Conservation (phyloP, 1,284 basidiomycete genomes). For the Leccinum angustisporum region DNA sequence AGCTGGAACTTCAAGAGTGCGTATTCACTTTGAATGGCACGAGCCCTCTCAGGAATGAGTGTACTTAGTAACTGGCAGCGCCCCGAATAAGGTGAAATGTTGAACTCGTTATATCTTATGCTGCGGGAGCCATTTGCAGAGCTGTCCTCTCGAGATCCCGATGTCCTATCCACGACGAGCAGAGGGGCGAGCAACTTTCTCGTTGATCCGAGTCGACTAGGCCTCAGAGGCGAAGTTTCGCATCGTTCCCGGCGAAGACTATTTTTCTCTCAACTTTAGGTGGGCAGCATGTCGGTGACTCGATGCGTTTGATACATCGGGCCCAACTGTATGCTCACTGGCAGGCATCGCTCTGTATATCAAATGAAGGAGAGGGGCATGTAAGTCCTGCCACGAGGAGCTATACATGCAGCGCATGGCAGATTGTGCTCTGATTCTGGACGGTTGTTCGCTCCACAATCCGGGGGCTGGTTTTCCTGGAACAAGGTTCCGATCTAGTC, state of each 20-base stretch:
- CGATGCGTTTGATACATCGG: constrained; percentile 4
- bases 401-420: constrained; percentile 10
- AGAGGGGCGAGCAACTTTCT: constrained; percentile 54
- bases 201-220: neutral
- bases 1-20: too few species aligned
- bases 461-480: constrained; percentile 61
- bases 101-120: constrained; percentile 7
- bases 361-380: constrained; percentile 49
- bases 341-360: constrained; percentile 54
- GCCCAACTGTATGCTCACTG: constrained; percentile 19
- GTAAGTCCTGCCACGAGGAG: constrained; percentile 62
- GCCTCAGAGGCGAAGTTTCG: neutral
- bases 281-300: constrained; percentile 58
- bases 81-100: too few species aligned
- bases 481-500: constrained; percentile 69
- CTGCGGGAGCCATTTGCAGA: constrained; percentile 70
- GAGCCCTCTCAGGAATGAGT: too few species aligned
- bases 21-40: too few species aligned
- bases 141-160: constrained; percentile 56
- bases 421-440: constrained; percentile 6
- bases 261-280: constrained; percentile 58
- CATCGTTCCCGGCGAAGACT: constrained; percentile 45
- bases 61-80: too few species aligned
- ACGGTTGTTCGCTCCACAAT: constrained; percentile 52
- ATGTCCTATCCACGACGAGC: constrained; percentile 47